Percentiles rank a stretch among this genome's conserved stretches.
These are phyloP conservation scores for Harringtonia lauricola DNA, from an alignment of 2,329 filamentous ascomycete species.

Conservation along the genomic window DNA sequence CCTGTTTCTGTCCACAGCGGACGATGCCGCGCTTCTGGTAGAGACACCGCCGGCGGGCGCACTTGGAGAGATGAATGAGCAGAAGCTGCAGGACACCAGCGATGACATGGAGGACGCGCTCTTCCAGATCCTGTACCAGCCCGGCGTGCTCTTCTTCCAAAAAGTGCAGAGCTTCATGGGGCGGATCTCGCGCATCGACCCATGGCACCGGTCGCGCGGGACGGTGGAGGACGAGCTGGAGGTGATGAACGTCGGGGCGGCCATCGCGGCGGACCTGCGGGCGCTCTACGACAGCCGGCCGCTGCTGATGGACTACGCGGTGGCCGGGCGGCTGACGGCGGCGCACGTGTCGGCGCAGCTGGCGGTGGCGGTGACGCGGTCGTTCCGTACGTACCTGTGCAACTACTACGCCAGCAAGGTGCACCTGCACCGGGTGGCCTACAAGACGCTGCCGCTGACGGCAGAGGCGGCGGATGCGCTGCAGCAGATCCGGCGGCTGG, in stretches of 20 bases:
- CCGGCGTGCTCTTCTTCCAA: conserved; percentile 44
- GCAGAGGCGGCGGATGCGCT: conserved; percentile 36
- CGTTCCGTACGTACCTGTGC: conserved; percentile 43
- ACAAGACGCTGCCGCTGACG: conserved; percentile 40
- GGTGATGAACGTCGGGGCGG: conserved; percentile 41
- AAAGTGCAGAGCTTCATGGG: conserved; percentile 47
- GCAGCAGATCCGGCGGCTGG: conserved; percentile 34
- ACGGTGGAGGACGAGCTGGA: conserved; percentile 48
- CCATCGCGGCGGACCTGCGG: conserved; percentile 39
- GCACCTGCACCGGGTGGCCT: conserved; percentile 45
- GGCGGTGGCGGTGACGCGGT: conserved; percentile 36
- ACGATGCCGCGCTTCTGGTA: conserved; percentile 33
- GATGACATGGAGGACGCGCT: conserved; percentile 36
- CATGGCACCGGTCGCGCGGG: conserved; percentile 42
- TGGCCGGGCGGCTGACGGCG: conserved; percentile 36
- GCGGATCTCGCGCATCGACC: conserved; percentile 43
- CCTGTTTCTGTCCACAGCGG: conserved; percentile 36
- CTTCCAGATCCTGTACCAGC: conserved; percentile 43
- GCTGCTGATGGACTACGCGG: conserved; percentile 43
- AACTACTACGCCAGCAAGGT: conserved; percentile 46
- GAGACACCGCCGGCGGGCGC: conserved; percentile 31
- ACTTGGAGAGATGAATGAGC: conserved; percentile 17
- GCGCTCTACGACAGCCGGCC: conserved; percentile 38
- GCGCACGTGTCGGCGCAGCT: conserved; percentile 36
- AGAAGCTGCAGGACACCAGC: background rate